These are phyloP conservation scores for Triticum turgidum DNA, from an alignment of 176 grass and related monocot species.

Conservation along the genomic window DNA sequence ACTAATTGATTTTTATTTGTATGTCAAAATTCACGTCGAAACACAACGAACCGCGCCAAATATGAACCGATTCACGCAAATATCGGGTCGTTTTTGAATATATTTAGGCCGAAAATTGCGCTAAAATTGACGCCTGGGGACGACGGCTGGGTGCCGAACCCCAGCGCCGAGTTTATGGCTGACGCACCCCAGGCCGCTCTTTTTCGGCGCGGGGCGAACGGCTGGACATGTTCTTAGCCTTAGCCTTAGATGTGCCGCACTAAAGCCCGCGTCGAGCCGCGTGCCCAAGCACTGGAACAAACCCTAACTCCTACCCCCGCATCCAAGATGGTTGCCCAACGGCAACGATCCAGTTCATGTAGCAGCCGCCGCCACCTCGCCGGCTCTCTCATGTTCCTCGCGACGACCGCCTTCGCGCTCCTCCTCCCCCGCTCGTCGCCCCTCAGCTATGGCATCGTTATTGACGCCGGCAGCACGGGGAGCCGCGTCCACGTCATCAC, in stretches of 20 bases:
- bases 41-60: too few species aligned
- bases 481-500: constrained; percentile 75
- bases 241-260: constrained; percentile 46
- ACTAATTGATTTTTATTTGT: too few species aligned
- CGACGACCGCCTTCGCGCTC: not conserved
- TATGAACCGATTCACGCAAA: too few species aligned
- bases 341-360: constrained; percentile 10
- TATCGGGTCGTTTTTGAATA: too few species aligned
- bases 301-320: constrained; percentile 20
- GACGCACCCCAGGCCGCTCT: too few species aligned
- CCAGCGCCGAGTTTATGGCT: too few species aligned
- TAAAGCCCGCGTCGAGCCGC: constrained; percentile 41
- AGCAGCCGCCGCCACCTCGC: constrained; percentile 22
- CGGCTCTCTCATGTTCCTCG: constrained; percentile 20
- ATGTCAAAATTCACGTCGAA: too few species aligned
- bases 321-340: constrained; percentile 37
- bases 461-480: constrained; percentile 84
- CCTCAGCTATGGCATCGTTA: constrained; percentile 54
- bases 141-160: too few species aligned
- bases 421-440: constrained; percentile 16
- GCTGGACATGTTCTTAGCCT: too few species aligned
- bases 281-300: not conserved
- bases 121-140: too few species aligned
- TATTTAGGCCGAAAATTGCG: too few species aligned
- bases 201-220: too few species aligned